Evolutionary conservation across 139 green algal genomes (phyloP).

Genomic region (Chlamydomonas schloesseri): DNA sequence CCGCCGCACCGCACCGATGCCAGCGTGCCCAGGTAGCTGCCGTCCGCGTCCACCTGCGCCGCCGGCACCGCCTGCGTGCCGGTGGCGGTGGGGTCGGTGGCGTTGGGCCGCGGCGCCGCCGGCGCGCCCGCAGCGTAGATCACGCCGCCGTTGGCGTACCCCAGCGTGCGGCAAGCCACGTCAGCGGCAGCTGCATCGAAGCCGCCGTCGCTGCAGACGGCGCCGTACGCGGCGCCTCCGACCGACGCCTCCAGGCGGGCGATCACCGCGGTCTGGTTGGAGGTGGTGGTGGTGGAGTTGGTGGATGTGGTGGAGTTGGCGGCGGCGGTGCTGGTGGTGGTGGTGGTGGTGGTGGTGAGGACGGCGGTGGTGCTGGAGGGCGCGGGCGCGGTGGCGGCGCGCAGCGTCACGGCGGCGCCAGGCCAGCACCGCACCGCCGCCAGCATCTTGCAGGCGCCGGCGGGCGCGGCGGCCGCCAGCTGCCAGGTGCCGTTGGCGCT

Average conservation of each 20-base stretch:
- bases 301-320: neutral
- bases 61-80: neutral
- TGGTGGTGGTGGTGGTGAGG: neutral
- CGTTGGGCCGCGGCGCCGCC: no score
- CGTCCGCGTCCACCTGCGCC: neutral
- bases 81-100: neutral
- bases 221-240: neutral
- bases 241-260: conserved; percentile 10
- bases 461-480: neutral
- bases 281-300: neutral
- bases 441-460: conserved; percentile 5
- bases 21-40: conserved; percentile 1
- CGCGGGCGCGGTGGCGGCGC: neutral
- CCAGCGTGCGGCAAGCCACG: conserved; percentile 15
- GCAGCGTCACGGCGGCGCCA: neutral
- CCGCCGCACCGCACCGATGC: neutral
- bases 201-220: conserved; percentile 16
- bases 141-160: neutral
- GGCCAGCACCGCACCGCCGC: conserved; percentile 6
- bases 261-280: neutral
- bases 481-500: neutral
- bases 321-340: neutral
- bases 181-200: neutral
- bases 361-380: neutral
- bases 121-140: neutral